These are phyloP conservation scores for Rhizopogon sp. DNA, from an alignment of 768 basidiomycete genomes.

Conservation along the genomic window DNA sequence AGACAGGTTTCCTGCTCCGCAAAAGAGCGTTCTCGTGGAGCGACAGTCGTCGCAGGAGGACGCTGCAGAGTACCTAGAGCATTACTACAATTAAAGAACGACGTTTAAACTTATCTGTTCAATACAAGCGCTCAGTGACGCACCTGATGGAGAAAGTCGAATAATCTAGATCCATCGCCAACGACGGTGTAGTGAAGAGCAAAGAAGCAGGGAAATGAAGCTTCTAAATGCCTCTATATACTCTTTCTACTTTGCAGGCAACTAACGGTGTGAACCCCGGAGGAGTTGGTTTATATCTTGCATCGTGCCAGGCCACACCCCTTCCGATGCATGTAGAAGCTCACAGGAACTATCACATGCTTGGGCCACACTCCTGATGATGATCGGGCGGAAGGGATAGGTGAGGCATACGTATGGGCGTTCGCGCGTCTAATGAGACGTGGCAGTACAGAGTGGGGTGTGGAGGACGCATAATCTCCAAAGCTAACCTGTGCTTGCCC, in stretches of 20 bases:
- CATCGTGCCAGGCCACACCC: neutral
- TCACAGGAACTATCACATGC: neutral
- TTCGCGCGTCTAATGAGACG: neutral
- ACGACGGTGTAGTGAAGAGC: neutral
- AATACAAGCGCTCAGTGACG: neutral
- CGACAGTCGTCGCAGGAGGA: neutral
- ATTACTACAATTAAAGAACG: neutral
- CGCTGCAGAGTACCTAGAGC: neutral
- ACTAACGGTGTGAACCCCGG: neutral
- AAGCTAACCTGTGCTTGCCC: neutral
- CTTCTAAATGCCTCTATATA: neutral
- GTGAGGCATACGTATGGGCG: neutral
- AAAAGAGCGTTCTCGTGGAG: neutral
- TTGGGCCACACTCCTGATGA: neutral
- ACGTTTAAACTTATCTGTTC: neutral
- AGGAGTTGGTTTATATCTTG: neutral
- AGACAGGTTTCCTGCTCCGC: neutral
- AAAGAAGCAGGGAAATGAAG: conserved; percentile 2
- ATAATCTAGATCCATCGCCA: neutral
- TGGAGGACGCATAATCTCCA: neutral
- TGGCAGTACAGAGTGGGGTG: neutral
- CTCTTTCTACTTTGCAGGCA: neutral
- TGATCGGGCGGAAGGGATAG: neutral
- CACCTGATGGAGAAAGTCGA: neutral
- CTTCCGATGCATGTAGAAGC: neutral